Evolutionary conservation across 345 rosid genomes (phyloP).

Genomic region (Sapria himalayana): DNA sequence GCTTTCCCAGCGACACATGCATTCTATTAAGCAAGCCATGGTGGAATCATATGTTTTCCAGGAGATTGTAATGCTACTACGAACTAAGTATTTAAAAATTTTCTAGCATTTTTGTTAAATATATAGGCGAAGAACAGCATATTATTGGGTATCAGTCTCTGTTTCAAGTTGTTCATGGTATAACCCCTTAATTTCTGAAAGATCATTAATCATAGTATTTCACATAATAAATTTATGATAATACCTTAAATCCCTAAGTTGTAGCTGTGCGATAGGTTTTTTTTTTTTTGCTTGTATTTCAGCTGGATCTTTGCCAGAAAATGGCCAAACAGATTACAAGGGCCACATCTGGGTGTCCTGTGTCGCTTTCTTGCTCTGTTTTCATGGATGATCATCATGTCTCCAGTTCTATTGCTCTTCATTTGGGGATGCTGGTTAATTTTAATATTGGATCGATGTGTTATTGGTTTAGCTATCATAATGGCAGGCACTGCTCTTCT

Average conservation of each 20-base stretch:
- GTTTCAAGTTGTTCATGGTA: background rate
- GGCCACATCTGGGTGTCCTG: slow-evolving; percentile 57
- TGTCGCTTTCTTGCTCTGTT: slow-evolving; percentile 49
- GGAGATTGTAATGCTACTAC: too few relatives aligned
- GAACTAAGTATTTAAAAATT: too few relatives aligned
- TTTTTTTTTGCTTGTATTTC: slow-evolving; percentile 12
- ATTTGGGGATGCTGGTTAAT: slow-evolving; percentile 83
- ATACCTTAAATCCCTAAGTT: background rate
- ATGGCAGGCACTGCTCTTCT: slow-evolving; percentile 96
- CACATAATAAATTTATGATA: background rate
- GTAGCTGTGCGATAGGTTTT: background rate
- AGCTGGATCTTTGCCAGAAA: slow-evolving; percentile 98
- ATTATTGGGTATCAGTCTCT: background rate
- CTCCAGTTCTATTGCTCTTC: slow-evolving; percentile 67
- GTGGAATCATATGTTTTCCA: too few relatives aligned
- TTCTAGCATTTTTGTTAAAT: background rate
- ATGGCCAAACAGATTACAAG: slow-evolving; percentile 80
- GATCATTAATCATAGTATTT: background rate
- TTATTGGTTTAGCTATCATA: slow-evolving; percentile 83
- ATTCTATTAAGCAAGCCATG: too few relatives aligned
- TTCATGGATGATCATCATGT: slow-evolving; percentile 68
- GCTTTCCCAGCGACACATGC: too few relatives aligned
- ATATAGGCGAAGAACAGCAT: background rate
- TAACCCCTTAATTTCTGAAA: background rate
- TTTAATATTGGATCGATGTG: slow-evolving; percentile 52